phyloP scores from a whole-genome alignment of 1,139 yeast genomes.

The Protomyces macrosporus region DNA sequence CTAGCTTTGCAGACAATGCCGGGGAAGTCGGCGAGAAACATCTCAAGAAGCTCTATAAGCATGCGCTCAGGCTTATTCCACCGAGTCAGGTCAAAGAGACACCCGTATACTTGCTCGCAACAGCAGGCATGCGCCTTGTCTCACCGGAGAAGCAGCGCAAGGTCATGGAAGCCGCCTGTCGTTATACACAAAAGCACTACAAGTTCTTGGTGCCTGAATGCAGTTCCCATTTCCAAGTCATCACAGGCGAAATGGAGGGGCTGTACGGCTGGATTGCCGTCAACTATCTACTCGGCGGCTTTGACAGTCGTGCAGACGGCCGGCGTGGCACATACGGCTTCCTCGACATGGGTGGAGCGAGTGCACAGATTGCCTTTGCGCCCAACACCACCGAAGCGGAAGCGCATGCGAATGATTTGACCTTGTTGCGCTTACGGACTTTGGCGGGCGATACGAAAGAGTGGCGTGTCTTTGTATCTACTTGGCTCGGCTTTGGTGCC shows the following conservation, averaged over 20 bases:
- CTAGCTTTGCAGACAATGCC: conserved; percentile 51
- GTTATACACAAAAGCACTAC: conserved; percentile 49
- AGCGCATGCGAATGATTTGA: conserved; percentile 54
- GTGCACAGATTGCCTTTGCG: conserved; percentile 75
- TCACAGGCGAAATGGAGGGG: conserved; percentile 76
- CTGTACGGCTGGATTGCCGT: conserved; percentile 76
- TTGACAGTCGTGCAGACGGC: conserved; percentile 48
- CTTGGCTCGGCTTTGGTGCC: conserved; percentile 74
- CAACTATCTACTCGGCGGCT: conserved; percentile 60
- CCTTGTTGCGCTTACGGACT: conserved; percentile 48
- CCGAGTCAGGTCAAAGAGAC: conserved; percentile 61
- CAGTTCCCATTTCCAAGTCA: conserved; percentile 54
- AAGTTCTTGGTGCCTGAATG: conserved; percentile 55
- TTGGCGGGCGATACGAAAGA: conserved; percentile 41
- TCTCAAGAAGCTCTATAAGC: conserved; percentile 49
- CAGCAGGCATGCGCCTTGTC: conserved; percentile 73
- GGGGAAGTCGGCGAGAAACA: conserved; percentile 58
- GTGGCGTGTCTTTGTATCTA: conserved; percentile 60
- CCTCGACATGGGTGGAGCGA: conserved; percentile 84
- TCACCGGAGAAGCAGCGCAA: conserved; percentile 51
- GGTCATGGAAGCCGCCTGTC: conserved; percentile 53
- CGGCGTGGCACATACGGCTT: conserved; percentile 63
- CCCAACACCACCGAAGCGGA: conserved; percentile 55
- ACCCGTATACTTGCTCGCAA: conserved; percentile 71
- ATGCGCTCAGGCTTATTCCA: conserved; percentile 60